Conservation (phyloP, 805 yeast species). For the Wickerhamiella australiensis region DNA sequence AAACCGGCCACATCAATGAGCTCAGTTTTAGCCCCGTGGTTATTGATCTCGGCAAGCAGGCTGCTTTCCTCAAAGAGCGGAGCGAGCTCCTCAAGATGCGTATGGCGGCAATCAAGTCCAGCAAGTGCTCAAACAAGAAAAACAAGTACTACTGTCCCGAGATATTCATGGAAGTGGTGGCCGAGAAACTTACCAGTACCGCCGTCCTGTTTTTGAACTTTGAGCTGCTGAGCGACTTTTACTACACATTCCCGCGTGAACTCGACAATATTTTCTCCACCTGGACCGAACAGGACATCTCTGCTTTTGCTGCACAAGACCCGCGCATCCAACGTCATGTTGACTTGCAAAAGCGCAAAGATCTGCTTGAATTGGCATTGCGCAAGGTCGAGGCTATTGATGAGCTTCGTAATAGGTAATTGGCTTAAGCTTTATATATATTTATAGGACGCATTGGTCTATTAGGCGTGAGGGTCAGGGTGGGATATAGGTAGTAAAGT, state of each 20-base stretch:
- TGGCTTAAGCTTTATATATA: background rate
- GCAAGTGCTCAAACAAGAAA: conserved; percentile 63
- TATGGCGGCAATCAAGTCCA: conserved; percentile 59
- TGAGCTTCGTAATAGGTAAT: conserved; percentile 35
- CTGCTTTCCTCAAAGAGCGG: conserved; percentile 66
- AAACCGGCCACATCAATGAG: conserved; percentile 12
- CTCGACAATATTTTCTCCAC: conserved; percentile 62
- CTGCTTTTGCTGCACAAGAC: conserved; percentile 85
- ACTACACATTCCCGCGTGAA: conserved; percentile 91
- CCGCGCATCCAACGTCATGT: conserved; percentile 82
- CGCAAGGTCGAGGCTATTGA: conserved; percentile 75
- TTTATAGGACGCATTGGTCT: background rate
- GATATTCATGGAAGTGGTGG: conserved; percentile 79
- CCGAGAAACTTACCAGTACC: conserved; percentile 82
- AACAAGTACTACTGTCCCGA: conserved; percentile 91
- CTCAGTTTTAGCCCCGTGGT: conserved; percentile 53
- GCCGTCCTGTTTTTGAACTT: conserved; percentile 89
- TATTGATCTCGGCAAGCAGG: conserved; percentile 70
- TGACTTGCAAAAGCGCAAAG: conserved; percentile 87
- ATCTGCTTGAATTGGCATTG: conserved; percentile 70
- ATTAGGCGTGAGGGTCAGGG: too few relatives aligned
- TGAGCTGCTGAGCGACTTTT: conserved; percentile 85
- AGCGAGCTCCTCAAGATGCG: conserved; percentile 59
- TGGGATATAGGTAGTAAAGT: too few relatives aligned
- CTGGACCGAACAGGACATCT: conserved; percentile 65